Evolutionary conservation across 1,139 yeast genomes (phyloP).

Genomic region (Sugiyamaella neomexicana): DNA sequence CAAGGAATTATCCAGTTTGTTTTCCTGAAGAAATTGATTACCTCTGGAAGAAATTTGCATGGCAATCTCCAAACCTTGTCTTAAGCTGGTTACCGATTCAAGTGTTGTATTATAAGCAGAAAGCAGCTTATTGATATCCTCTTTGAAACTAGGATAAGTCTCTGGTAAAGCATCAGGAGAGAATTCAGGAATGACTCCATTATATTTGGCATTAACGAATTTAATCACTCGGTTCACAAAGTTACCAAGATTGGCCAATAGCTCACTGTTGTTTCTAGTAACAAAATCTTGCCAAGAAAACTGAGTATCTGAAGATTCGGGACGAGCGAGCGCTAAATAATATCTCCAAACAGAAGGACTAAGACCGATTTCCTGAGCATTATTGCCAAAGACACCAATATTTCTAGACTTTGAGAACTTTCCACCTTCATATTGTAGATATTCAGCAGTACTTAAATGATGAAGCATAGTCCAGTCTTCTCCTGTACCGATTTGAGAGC

Average conservation of each 20-base stretch:
- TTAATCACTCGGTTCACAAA: constrained; percentile 92
- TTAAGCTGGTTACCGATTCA: constrained; percentile 71
- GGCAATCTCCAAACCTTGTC: constrained; percentile 87
- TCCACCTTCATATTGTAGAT: constrained; percentile 95
- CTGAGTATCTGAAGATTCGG: constrained; percentile 93
- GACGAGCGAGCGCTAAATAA: constrained; percentile 87
- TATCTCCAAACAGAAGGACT: constrained; percentile 97
- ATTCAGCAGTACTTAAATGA: constrained; percentile 92
- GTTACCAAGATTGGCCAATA: constrained; percentile 94
- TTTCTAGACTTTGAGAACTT: constrained; percentile 96
- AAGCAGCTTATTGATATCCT: constrained; percentile 64
- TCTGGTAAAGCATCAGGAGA: constrained; percentile 44
- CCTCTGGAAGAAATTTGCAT: constrained; percentile 93
- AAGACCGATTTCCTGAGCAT: constrained; percentile 90
- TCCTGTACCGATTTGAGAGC: constrained; percentile 82
- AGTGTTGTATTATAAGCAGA: constrained; percentile 62
- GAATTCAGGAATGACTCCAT: constrained; percentile 79
- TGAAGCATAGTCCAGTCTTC: constrained; percentile 90
- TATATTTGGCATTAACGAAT: constrained; percentile 86
- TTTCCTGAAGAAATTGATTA: constrained; percentile 91
- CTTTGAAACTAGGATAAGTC: constrained; percentile 49
- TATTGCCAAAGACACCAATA: constrained; percentile 96
- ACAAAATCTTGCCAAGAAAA: constrained; percentile 97
- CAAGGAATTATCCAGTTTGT: constrained; percentile 86
- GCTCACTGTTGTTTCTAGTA: constrained; percentile 86